Evolutionary conservation across 768 basidiomycete genomes (phyloP), one percentile per base, ranked within the genome.

Genomic region (Dioszegia hungarica): DNA sequence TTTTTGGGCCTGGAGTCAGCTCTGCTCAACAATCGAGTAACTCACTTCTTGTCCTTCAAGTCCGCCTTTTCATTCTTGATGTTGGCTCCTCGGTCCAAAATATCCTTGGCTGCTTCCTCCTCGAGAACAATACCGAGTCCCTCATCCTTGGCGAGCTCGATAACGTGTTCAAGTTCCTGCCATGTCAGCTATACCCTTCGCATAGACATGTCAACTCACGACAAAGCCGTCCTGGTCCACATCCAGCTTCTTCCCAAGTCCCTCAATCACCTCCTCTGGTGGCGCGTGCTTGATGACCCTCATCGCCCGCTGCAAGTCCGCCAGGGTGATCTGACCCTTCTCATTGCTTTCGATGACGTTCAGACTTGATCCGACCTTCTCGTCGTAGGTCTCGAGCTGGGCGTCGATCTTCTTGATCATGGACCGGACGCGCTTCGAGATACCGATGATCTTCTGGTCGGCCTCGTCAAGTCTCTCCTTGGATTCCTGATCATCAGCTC

Each of bases 401-500:
- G 81, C 75, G 78, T 98, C 94, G 74, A 99, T 86, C 80, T 95
- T 94, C 64, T 86, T 90, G 44, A 99, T 82, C 91, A 98, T 97
- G 22, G 84, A 82, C 52, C 90, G 87, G 76, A 99, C 93, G 46
- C 91, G 89, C 79, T 97, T 94, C 58, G 91, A 92, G 57, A 98
- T 80, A n/a, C 87, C 89, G 56, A 77, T 68, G 82, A 88, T 51
- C 84, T 72, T 61, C 22, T 66, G 59, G 55, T 76, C 74, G 25
- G 63, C 54, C 34, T 75, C 76, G 25, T 75, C 74, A 25, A 66
- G 73, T 40, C 70, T 62, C 25, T 71, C 64, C 44, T 77, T 76
- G 44, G 74, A 74, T 69, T 76, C 75, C 76, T 77, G 58, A 9
- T 28, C 24, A 27, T 50, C 28, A 53, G 50, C 29, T 17, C 31